A percentile compares a stretch with the other conserved stretches of the same genome.
Conservation (phyloP, 106 monocot species). For the Allium cepa region DNA sequence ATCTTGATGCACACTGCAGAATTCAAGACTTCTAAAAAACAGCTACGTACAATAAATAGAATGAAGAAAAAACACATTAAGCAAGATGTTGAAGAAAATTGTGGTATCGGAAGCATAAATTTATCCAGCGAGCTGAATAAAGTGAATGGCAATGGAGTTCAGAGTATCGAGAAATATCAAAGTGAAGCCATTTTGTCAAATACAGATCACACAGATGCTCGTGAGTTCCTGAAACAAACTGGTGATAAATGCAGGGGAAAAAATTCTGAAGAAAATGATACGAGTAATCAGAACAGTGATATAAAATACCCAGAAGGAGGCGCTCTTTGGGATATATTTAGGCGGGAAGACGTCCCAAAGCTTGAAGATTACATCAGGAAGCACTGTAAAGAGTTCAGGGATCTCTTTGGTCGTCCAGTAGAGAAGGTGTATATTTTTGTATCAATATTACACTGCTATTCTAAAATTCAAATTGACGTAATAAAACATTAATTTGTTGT, state of each 20-base stretch:
- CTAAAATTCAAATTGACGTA: not conserved
- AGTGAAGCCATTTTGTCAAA: no score
- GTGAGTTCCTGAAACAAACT: not conserved
- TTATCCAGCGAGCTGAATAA: not conserved
- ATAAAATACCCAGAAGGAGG: constrained; percentile 11
- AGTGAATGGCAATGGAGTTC: not conserved
- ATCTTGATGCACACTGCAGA: constrained; percentile 36
- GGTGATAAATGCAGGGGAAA: not conserved
- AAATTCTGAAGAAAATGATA: not conserved
- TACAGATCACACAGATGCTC: not conserved
- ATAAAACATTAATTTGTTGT: not conserved
- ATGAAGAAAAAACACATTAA: constrained; percentile 14
- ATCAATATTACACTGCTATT: not conserved
- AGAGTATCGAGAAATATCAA: no score
- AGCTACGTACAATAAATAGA: constrained; percentile 9
- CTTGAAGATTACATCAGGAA: constrained; percentile 32
- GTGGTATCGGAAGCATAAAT: not conserved
- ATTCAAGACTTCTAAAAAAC: constrained; percentile 1
- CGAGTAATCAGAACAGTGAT: no score
- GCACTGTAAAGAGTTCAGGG: constrained; percentile 47
- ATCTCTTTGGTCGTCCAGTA: constrained; percentile 26
- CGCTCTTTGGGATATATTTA: constrained; percentile 61
- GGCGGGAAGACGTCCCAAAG: constrained; percentile 41
- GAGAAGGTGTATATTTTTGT: constrained; percentile 13
- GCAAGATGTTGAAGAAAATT: constrained; percentile 9